Conservation (phyloP, 1,139 yeast species). For the Hansenula sp. region DNA sequence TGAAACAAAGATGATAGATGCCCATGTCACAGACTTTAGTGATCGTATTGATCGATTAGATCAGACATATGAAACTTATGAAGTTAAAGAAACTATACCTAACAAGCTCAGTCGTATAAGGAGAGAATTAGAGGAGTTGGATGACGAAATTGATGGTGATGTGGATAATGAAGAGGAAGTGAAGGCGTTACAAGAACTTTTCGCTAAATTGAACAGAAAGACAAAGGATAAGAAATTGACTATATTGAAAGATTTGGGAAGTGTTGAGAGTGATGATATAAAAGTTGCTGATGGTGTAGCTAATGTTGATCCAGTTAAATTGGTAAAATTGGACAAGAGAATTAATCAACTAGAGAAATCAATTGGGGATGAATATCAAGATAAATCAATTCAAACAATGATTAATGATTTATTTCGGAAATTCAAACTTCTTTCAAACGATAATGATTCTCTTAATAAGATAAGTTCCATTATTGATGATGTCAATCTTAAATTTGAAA, state of each 20-base stretch:
- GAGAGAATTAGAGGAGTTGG: constrained; percentile 40
- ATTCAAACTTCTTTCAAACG: constrained; percentile 21
- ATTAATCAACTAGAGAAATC: constrained; percentile 21
- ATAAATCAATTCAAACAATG: constrained; percentile 16
- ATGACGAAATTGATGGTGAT: constrained; percentile 10
- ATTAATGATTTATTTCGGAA: constrained; percentile 24
- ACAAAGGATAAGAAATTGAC: constrained; percentile 13
- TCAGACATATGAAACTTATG: constrained; percentile 24
- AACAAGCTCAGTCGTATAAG: constrained; percentile 43
- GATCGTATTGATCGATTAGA: constrained; percentile 23
- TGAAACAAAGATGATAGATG: constrained; percentile 21
- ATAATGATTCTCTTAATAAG: constrained; percentile 14
- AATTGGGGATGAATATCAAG: constrained; percentile 10
- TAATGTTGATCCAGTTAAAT: constrained; percentile 6
- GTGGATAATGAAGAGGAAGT: constrained; percentile 10
- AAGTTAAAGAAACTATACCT: constrained; percentile 34
- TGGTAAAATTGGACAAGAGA: constrained; percentile 22
- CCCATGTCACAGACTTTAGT: constrained; percentile 24
- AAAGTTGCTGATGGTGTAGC: constrained; percentile 3
- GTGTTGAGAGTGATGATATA: constrained; percentile 3
- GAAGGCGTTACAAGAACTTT: constrained; percentile 11
- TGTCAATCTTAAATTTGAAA: constrained; percentile 29
- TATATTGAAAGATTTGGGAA: constrained; percentile 5
- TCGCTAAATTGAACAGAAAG: constrained; percentile 8
- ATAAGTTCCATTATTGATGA: constrained; percentile 35